Base-by-base conservation (phyloP, 768 basidiomycete genomes). In the Candolleomyces efflorescens region DNA sequence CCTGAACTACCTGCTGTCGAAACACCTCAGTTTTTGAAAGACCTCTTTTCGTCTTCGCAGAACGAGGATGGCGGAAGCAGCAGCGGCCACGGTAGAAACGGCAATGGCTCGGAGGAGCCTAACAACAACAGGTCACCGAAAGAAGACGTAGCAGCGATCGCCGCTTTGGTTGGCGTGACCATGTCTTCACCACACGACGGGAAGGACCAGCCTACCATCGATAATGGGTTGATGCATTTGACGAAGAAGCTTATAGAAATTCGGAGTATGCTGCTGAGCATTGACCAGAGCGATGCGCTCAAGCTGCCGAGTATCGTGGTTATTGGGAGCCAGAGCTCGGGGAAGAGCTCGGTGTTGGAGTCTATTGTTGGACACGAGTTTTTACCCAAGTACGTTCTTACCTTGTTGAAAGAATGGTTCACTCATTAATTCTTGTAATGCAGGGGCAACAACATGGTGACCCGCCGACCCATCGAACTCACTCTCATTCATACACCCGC, bases 401-500 rank as follows among this genome's bases (percentile, higher is more conserved):
- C 49, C 27, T 51, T 26, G 9, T 39, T 39, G 38, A 12, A 39
- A 12, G 45, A 32, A 55, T 44, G 52, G 60, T 18, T 13, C 38
- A 17, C 9, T n/a, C 53, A 17, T 43, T 17, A 3, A 5, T 43
- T 11, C 15, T 13, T 56, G 5, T n/a, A n/a, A n/a, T n/a, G n/a
- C 66, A 98, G 96, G 75, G 97, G 97, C 55, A 89, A 94, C 71
- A 98, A 98, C 72, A 99, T 99, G 97, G 97, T 98, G 36, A 99
- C 97, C 2, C 89, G 97, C 0, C 87, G 97, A 54, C 97, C 97
- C 1, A 98, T 99, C 65, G 97, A 99, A 68, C 84, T 99, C 59
- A 99, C 97, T 3, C 86, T 99, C 49, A 87, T 98, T 58, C 93
- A 99, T 67, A 96, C 90, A 0, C 93, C 93, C 20, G 69, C 82